phyloP scores from a whole-genome alignment of 306 rosid genomes.

The Vigna hirtella region DNA sequence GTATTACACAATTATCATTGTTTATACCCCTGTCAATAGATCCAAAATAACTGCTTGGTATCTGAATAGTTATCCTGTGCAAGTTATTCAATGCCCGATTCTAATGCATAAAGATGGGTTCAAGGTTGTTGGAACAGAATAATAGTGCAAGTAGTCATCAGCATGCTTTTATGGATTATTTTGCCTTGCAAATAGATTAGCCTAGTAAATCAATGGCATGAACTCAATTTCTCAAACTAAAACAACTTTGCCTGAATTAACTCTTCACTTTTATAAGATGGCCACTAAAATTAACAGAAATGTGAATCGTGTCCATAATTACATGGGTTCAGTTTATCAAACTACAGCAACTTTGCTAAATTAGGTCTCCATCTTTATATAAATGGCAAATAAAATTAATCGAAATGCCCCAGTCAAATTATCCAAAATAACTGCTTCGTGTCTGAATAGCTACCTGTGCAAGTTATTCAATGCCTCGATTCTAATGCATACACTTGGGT shows the following conservation, averaged over 20 bases:
- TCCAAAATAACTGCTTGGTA: not conserved
- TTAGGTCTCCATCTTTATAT: not conserved
- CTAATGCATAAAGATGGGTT: not conserved
- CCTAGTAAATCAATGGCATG: not conserved
- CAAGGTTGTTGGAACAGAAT: not conserved
- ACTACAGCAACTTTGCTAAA: too few species aligned
- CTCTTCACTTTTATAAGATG: not conserved
- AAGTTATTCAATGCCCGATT: not conserved
- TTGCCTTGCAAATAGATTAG: not conserved
- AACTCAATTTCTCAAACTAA: not conserved
- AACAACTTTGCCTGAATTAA: not conserved
- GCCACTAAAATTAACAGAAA: not conserved
- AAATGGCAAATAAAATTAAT: too few species aligned
- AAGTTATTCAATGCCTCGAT: constrained; percentile 7
- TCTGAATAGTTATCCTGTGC: not conserved
- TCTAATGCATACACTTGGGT: not conserved
- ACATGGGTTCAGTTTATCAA: too few species aligned
- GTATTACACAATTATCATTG: not conserved
- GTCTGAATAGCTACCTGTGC: not conserved
- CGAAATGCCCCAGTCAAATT: not conserved
- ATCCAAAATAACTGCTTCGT: not conserved
- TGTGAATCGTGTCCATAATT: not conserved
- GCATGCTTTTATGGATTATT: not conserved
- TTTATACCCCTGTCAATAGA: not conserved
- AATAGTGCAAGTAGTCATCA: not conserved